Conservation (phyloP, 2,329 filamentous ascomycete species). For the Periconia digitata region DNA sequence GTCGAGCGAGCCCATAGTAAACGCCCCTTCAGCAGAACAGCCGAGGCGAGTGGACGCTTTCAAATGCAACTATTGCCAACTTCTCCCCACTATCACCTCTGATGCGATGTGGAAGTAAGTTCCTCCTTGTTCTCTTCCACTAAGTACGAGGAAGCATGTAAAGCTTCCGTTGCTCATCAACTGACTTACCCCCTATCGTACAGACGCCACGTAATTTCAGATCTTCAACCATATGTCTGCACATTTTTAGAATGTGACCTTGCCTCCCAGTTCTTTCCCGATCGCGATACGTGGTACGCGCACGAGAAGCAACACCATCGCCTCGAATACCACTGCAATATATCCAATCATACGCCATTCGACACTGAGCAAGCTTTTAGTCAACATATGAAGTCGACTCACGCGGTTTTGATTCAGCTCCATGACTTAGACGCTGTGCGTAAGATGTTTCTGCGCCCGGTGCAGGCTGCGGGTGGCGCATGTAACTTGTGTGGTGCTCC, state of each 20-base stretch:
- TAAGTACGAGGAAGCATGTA: neutral
- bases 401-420: neutral
- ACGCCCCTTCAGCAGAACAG: neutral
- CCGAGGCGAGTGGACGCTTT: slow-evolving; percentile 4
- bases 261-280: slow-evolving; percentile 6
- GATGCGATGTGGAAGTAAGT: slow-evolving; percentile 3
- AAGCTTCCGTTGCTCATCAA: too few species aligned
- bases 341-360: slow-evolving; percentile 3
- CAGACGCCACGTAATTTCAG: slow-evolving; percentile 5
- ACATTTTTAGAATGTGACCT: slow-evolving; percentile 7
- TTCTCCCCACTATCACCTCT: slow-evolving; percentile 3
- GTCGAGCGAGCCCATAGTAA: neutral
- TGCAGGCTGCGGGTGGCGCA: neutral
- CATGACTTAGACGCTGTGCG: neutral
- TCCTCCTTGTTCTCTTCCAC: neutral
- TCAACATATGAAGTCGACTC: slow-evolving; percentile 6
- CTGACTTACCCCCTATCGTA: neutral
- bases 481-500: neutral
- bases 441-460: neutral
- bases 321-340: slow-evolving; percentile 9
- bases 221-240: slow-evolving; percentile 10
- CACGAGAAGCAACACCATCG: slow-evolving; percentile 8
- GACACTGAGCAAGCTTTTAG: neutral
- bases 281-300: slow-evolving; percentile 6
- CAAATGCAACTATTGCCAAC: slow-evolving; percentile 11